Evolutionary conservation across 129 eudicot species (phyloP), one percentile per base, ranked within the genome.

Genomic region (Lonicera japonica): DNA sequence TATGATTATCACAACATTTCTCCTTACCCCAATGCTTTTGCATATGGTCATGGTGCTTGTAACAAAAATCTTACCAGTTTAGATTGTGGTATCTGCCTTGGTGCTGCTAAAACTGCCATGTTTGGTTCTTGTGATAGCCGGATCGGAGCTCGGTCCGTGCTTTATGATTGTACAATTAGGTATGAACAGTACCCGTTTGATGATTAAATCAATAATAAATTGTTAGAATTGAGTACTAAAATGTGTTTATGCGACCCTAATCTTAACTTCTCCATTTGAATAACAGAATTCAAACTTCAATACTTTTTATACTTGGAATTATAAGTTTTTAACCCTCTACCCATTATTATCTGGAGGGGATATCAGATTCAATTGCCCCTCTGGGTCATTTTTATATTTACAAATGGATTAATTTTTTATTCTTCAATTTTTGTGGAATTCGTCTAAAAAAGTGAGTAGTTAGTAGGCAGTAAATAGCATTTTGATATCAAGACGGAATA

Each of bases 11-110:
- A n/a, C 34, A 81, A 76, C 73, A 84, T 88, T 29, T 88, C 92
- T 11, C 95, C 95, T 7, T 83, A 80, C 53, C 95, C 95, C 8
- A 87, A 78, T 34, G 88, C 91, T 3, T 83, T 81, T 25, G 96
- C 96, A 40, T 88, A 76, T 12, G 92, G 92, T 5, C 86, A 84
- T 54, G 96, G 84, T 41, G 53, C 78, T 19, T 84, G 92, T 65
- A 81, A 63, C 64, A 39, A 24, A 11, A 76, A 64, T 11, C 80
- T 83, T 34, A 73, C 86, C 24, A 25, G 48, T 34, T 29, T 78
- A 1, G 91, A 87, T 66, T 87, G 95, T 70, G 70, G 70, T 54
- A 76, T 83, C 14, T 83, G 95, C 64, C 82, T 87, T 1, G 82
- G 65, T 46, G 80, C 86, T 16, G 88, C 95, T 5, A 77, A 87